Evolutionary conservation across 108 stramenopile species (phyloP), one percentile per base, ranked within the genome.

Genomic region (Licmophora abbreviata): DNA sequence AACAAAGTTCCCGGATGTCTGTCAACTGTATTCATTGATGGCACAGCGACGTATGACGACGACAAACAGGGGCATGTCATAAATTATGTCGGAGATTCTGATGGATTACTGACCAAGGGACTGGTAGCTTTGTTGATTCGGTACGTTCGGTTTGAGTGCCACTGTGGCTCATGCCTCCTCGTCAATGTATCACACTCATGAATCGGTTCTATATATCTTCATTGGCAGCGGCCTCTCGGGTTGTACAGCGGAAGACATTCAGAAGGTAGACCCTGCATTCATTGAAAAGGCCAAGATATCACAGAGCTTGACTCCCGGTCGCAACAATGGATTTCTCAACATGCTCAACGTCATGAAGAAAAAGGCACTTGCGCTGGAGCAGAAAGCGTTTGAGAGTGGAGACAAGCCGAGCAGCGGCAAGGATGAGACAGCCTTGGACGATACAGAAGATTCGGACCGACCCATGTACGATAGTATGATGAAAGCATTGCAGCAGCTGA

Each of bases 271-370:
- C 51, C 94, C 96, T 2, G 58, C 73, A 57, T 97, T 97, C 54
- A 88, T 97, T 51, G 60, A 85, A 42, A 61, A 56, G 10, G 91
- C 94, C 15, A 81, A 85, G 22, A 88, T 98, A 47, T 81, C 82
- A 21, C 79, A 89, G 43, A 79, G 77, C 26, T 63, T 98, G 42
- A 98, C 97, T 26, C 92, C 81, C 20, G 94, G 96, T 14, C 68
- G 97, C 37, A 98, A 98, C 69, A 98, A 98, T 73, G 97, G 97
- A 31, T 98, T 98, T 59, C 69, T 98, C 24, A 98, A 98, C 68
- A 98, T 98, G 97, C 54, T 98, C 26, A 51, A 49, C 1, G 69
- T 74, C 14, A 95, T 98, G 85, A 96, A 98, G 69, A 56, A 54
- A 31, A 84, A 91, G 67, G 90, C 91, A 0, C 3, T 33, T 10